These are phyloP conservation scores for Aspergillus sp. DNA, from an alignment of 2,329 filamentous ascomycete genomes.

Conservation along the genomic window DNA sequence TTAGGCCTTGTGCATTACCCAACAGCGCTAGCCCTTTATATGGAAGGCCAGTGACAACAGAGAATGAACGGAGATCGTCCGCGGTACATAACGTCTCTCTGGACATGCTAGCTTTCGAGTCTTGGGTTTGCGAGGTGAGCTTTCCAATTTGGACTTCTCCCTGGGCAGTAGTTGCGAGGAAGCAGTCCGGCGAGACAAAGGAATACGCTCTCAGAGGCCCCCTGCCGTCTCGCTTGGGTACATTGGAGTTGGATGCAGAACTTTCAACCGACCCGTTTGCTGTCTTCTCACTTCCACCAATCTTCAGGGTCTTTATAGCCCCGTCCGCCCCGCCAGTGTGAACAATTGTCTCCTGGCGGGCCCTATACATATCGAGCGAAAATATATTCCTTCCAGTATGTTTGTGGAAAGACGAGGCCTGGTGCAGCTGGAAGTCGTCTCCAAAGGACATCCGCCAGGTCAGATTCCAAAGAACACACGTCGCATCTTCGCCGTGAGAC, in stretches of 20 bases:
- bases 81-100: slow-evolving; percentile 20
- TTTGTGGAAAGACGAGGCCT: slow-evolving; percentile 49
- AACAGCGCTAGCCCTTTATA: slow-evolving; percentile 24
- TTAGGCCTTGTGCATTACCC: slow-evolving; percentile 21
- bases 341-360: slow-evolving; percentile 34
- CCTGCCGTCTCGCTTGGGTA: slow-evolving; percentile 6
- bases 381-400: slow-evolving; percentile 89
- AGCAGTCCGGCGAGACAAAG: slow-evolving; percentile 25
- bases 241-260: slow-evolving; percentile 5
- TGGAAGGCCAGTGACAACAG: slow-evolving; percentile 21
- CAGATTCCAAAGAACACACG: slow-evolving; percentile 62
- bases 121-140: slow-evolving; percentile 7
- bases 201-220: slow-evolving; percentile 20
- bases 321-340: slow-evolving; percentile 83
- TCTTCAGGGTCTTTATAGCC: slow-evolving; percentile 36
- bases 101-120: slow-evolving; percentile 2
- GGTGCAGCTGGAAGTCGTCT: slow-evolving; percentile 15
- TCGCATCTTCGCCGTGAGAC: slow-evolving; percentile 80
- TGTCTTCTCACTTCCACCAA: slow-evolving; percentile 9
- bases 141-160: slow-evolving; percentile 26
- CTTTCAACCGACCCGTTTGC: background rate
- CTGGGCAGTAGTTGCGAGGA: slow-evolving; percentile 21
- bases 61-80: slow-evolving; percentile 23
- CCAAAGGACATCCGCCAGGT: slow-evolving; percentile 21
- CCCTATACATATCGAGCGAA: slow-evolving; percentile 48